Evolutionary conservation across 2,329 filamentous ascomycete species (phyloP), one percentile per base, ranked within the genome.

Genomic region (Stagonosporopsis chrysanthemi): DNA sequence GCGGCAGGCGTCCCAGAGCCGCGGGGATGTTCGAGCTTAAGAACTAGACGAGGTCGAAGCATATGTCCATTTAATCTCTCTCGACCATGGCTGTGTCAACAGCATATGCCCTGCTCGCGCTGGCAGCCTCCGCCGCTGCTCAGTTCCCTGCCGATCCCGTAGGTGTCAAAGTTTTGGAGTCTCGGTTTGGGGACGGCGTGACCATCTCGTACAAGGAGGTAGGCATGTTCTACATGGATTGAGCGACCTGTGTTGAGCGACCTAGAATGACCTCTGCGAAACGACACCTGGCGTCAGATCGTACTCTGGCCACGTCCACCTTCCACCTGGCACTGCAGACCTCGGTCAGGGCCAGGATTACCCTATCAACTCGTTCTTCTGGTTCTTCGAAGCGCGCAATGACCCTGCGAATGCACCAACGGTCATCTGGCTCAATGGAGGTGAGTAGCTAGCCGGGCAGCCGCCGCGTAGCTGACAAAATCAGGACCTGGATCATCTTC

Each of bases 201-300:
- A 62, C 41, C 8, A 68, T 72, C 22, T 62, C 62, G 1, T 71
- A 68, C 56, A 72, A 72, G 43, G 58, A 69, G 52, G 68, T 69
- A 53, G 31, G 14, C n/a, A 9, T n/a, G 3, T 23, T 35, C 19
- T 14, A 14, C 28, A 6, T 33, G 26, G 12, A 23, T 24, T 35
- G 22, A 9, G 29, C n/a, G 19, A 45, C 19, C 6, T 15, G 8
- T 8, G 29, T 31, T 45, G 43, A 45, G 17, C 12, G 42, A 50
- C 8, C 17, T 41, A 65, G 60, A 66, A 68, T 14, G 82, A 82
- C 6, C 82, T 83, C 56, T 84, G 82, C 64, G 82, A 85, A 72
- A 81, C 79, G 1, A 82, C 80, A 3, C 80, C 80, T 1, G 78
- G 78, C 19, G 82, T 84, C 36, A 83, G 83, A 50, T 82, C 79